Evolutionary conservation across 805 yeast genomes (phyloP).

Genomic region (Candida alai): DNA sequence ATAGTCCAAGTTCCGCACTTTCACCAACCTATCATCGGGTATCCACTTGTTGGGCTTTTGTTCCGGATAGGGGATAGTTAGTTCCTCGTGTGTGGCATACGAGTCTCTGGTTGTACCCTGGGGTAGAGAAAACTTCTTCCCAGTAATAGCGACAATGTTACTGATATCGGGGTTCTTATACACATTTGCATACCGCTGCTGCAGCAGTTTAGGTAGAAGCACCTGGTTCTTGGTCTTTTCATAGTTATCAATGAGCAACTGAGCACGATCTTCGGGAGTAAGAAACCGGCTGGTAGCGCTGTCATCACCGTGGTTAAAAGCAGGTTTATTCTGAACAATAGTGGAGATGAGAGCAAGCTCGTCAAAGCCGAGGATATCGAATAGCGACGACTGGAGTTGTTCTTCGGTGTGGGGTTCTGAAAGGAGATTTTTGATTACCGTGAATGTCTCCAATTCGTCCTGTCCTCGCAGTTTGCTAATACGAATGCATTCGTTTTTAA

Average conservation of each 20-base stretch:
- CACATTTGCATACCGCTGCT: conserved; percentile 79
- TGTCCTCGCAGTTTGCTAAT: conserved; percentile 32
- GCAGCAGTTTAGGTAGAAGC: conserved; percentile 42
- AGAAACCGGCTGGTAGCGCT: conserved; percentile 24
- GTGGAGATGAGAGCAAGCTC: conserved; percentile 75
- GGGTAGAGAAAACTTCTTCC: conserved; percentile 78
- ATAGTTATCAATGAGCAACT: conserved; percentile 49
- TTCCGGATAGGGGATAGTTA: conserved; percentile 74
- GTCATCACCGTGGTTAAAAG: conserved; percentile 14
- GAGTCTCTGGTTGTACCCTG: conserved; percentile 69
- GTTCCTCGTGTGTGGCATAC: conserved; percentile 68
- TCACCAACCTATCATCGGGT: conserved; percentile 45
- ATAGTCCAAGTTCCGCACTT: conserved; percentile 62
- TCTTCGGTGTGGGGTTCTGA: conserved; percentile 44
- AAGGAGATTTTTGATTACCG: conserved; percentile 27
- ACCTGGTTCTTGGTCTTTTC: conserved; percentile 46
- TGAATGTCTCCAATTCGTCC: conserved; percentile 24
- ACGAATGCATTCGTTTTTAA: conserved; percentile 27
- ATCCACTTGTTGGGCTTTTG: conserved; percentile 42
- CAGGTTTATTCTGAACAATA: conserved; percentile 46
- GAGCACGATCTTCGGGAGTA: conserved; percentile 53
- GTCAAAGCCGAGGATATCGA: conserved; percentile 83
- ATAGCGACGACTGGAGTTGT: conserved; percentile 64
- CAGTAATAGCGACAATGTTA: conserved; percentile 65
- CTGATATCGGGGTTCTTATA: conserved; percentile 67